Conservation (phyloP, 306 rosid species). For the Lathyrus tuberosus region DNA sequence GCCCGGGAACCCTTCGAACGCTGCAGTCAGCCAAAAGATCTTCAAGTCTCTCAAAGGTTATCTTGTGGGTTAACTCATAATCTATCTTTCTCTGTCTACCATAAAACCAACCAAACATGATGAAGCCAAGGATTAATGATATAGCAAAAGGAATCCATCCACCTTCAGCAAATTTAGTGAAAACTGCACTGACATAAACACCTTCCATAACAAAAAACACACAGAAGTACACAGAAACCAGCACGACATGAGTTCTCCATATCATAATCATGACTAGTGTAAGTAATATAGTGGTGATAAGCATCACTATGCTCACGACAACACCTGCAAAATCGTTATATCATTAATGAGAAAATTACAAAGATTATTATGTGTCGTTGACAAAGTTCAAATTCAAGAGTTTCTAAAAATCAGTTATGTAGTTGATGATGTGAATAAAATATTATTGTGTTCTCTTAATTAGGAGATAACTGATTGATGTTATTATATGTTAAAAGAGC, state of each 20-base stretch:
- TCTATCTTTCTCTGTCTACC: constrained; percentile 73
- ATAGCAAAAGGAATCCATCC: constrained; percentile 92
- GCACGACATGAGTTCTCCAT: constrained; percentile 61
- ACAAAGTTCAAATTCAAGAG: constrained; percentile 13
- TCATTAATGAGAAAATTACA: constrained; percentile 25
- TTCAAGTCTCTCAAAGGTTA: constrained; percentile 57
- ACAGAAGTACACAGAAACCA: constrained; percentile 56
- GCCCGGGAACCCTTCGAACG: constrained; percentile 70
- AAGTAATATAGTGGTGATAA: constrained; percentile 76
- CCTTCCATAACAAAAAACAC: constrained; percentile 77
- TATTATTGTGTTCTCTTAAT: background rate
- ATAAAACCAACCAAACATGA: constrained; percentile 83
- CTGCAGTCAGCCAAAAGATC: constrained; percentile 50
- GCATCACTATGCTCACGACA: constrained; percentile 81
- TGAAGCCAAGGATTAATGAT: constrained; percentile 68
- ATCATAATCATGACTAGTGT: no score
- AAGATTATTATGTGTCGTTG: background rate
- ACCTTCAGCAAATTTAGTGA: constrained; percentile 74
- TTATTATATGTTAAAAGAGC: constrained; percentile 22
- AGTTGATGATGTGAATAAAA: background rate
- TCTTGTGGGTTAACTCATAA: constrained; percentile 65
- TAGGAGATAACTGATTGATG: constrained; percentile 22
- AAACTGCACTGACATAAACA: constrained; percentile 76
- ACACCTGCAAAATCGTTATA: constrained; percentile 58
- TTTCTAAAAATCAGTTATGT: background rate